These are phyloP conservation scores for Paraphoma chrysanthemicola DNA, from an alignment of 2,329 filamentous ascomycete genomes.

Conservation along the genomic window DNA sequence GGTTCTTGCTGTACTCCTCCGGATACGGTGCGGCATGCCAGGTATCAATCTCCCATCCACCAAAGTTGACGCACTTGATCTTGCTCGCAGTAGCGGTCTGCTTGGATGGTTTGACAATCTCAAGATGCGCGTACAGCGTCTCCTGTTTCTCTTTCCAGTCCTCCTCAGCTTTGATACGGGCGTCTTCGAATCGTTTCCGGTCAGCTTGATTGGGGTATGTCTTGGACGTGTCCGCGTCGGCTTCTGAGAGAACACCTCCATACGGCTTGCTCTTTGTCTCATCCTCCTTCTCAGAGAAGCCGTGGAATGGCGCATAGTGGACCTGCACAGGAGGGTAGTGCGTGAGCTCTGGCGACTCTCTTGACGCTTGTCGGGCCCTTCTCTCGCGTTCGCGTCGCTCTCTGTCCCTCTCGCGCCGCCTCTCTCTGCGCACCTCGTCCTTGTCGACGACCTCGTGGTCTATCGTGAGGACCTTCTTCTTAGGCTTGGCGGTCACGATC, in stretches of 20 bases:
- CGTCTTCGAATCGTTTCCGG: constrained; percentile 85
- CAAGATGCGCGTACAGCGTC: constrained; percentile 70
- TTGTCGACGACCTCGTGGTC: constrained; percentile 23
- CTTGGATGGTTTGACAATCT: constrained; percentile 64
- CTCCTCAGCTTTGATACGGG: constrained; percentile 88
- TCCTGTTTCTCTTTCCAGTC: constrained; percentile 79
- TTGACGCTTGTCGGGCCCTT: constrained; percentile 51
- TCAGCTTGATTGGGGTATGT: constrained; percentile 84
- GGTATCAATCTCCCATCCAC: constrained; percentile 96
- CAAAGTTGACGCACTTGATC: constrained; percentile 98
- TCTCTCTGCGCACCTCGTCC: constrained; percentile 40
- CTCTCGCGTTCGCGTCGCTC: constrained; percentile 55
- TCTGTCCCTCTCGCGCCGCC: constrained; percentile 42
- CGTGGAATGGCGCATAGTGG: constrained; percentile 81
- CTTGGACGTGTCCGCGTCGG: constrained; percentile 88
- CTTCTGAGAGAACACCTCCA: constrained; percentile 87
- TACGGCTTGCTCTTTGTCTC: constrained; percentile 94
- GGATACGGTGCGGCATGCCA: constrained; percentile 99
- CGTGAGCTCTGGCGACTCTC: constrained; percentile 54
- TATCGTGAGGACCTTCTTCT: constrained; percentile 30
- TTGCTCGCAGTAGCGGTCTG: constrained; percentile 87
- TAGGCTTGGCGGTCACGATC: constrained; percentile 65
- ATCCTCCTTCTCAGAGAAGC: constrained; percentile 89
- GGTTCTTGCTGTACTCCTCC: constrained; percentile 96
- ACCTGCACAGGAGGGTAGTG: constrained; percentile 67